Evolutionary conservation across 495 filamentous ascomycete species (phyloP).

Genomic region (Eremomyces bilateralis): DNA sequence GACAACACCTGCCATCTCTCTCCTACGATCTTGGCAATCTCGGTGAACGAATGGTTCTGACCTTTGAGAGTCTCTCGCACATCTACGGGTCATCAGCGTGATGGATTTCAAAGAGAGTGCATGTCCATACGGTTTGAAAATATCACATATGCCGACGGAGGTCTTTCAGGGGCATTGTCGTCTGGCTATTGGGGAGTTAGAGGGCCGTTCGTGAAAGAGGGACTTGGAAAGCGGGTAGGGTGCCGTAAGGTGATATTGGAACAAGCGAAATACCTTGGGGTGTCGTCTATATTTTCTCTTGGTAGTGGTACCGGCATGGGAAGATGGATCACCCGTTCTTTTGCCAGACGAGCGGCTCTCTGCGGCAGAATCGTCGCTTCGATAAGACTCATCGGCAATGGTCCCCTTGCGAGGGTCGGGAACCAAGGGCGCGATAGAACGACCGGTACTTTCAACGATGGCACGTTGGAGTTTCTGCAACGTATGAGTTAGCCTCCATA

Average conservation of each 20-base stretch:
- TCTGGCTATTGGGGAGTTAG: constrained; percentile 47
- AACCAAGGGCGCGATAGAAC: constrained; percentile 6
- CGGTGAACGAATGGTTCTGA: constrained; percentile 52
- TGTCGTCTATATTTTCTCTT: constrained; percentile 64
- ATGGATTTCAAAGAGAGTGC: not conserved
- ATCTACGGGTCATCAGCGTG: constrained; percentile 21
- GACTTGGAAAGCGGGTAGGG: no score
- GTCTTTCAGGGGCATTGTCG: constrained; percentile 54
- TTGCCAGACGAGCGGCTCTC: no score
- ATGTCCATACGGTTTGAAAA: constrained; percentile 52
- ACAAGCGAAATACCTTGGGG: no score
- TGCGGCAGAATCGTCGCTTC: constrained; percentile 13
- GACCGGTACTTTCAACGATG: constrained; percentile 12
- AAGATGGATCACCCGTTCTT: no score
- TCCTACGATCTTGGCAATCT: constrained; percentile 62
- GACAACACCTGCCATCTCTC: constrained; percentile 56
- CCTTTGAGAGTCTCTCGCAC: constrained; percentile 54
- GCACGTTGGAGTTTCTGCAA: constrained; percentile 17
- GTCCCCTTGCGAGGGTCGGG: constrained; percentile 3
- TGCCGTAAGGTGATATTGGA: no score
- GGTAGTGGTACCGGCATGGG: constrained; percentile 15
- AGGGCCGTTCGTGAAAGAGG: no score
- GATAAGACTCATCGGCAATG: constrained; percentile 10
- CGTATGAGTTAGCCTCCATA: no score
- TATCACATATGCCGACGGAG: constrained; percentile 62